Conservation (phyloP, 192 early-diverging fungal species). For the Backusella liffmaniae region DNA sequence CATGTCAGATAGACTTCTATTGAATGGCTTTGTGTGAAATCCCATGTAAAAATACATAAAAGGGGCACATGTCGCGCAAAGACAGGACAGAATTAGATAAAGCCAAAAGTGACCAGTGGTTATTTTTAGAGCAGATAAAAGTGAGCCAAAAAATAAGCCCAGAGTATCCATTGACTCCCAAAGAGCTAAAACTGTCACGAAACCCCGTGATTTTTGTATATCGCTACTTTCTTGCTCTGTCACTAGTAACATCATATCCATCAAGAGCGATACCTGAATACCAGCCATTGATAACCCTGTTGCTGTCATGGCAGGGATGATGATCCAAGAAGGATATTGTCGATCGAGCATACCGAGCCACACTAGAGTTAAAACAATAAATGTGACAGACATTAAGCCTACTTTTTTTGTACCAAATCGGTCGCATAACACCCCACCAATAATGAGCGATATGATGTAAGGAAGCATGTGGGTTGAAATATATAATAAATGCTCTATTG, state of each 20-base stretch:
- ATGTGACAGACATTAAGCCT: not conserved
- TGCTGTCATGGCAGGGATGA: not conserved
- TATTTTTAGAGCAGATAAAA: not conserved
- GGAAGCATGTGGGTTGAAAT: not conserved
- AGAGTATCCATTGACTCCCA: not conserved
- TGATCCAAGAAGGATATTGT: not conserved
- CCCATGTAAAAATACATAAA: slow-evolving; percentile 2
- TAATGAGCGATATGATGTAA: not conserved
- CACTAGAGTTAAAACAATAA: not conserved
- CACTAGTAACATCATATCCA: not conserved
- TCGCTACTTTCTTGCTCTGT: not conserved
- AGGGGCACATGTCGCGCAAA: not conserved
- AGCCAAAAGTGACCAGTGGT: slow-evolving; percentile 1
- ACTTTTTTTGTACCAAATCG: slow-evolving; percentile 7
- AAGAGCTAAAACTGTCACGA: not conserved
- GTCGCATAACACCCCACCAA: not conserved
- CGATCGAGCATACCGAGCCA: not conserved
- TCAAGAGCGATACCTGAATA: not conserved
- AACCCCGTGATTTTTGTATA: not conserved
- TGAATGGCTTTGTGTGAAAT: not conserved
- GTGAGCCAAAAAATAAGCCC: not conserved
- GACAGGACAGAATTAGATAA: not conserved
- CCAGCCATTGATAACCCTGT: not conserved
- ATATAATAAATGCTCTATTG: not conserved
- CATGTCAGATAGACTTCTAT: not conserved